phyloP scores from a whole-genome alignment of 129 eudicot species.

The Deinandra increscens region DNA sequence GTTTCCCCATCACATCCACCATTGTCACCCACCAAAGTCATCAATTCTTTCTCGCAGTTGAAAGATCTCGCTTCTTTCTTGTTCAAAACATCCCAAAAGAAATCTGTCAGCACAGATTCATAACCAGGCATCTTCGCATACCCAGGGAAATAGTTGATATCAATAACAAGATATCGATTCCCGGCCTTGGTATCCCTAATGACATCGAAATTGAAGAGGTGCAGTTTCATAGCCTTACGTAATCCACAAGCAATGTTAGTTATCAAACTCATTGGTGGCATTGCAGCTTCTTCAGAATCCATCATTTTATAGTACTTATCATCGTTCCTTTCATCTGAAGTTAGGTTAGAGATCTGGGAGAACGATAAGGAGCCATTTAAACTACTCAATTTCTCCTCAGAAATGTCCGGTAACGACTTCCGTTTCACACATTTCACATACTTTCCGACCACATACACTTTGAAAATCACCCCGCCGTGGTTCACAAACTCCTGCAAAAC shows the following conservation, averaged over 20 bases:
- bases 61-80: slow-evolving; percentile 37
- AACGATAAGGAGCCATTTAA: slow-evolving; percentile 53
- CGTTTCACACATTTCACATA: slow-evolving; percentile 74
- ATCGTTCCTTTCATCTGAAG: slow-evolving; percentile 39
- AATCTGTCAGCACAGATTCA: slow-evolving; percentile 55
- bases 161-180: slow-evolving; percentile 64
- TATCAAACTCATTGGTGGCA: slow-evolving; percentile 52
- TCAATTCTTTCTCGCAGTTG: slow-evolving; percentile 29
- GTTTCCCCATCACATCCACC: slow-evolving; percentile 35
- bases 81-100: slow-evolving; percentile 56
- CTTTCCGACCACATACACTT: slow-evolving; percentile 82
- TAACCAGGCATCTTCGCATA: slow-evolving; percentile 71
- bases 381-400: slow-evolving; percentile 53
- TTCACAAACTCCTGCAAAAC: slow-evolving; percentile 85
- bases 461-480: slow-evolving; percentile 79
- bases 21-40: slow-evolving; percentile 43
- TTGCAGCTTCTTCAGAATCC: slow-evolving; percentile 44
- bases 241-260: slow-evolving; percentile 52
- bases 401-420: slow-evolving; percentile 78
- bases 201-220: slow-evolving; percentile 66
- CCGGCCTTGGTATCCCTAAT: slow-evolving; percentile 59
- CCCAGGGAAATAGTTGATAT: slow-evolving; percentile 77
- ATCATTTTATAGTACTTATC: slow-evolving; percentile 54
- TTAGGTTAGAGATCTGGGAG: slow-evolving; percentile 66
- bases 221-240: slow-evolving; percentile 40